Base-by-base conservation (phyloP, 1,284 basidiomycete genomes). In the Chondrostereum purpureum region DNA sequence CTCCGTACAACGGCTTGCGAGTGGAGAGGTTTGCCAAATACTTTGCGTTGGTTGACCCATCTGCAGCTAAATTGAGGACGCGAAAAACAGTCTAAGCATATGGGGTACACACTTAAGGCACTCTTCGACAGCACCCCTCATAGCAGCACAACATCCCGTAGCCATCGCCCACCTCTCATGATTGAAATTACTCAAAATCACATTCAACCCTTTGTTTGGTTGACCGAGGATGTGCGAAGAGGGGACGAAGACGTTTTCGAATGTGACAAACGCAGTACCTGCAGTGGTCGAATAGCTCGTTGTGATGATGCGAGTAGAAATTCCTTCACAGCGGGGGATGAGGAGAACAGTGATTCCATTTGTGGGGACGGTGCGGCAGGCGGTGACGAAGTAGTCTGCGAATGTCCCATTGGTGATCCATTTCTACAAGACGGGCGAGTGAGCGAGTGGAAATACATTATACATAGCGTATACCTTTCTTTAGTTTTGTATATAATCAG, bases 331-430 rank as follows among this genome's bases (percentile, higher is more conserved):
- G n/a, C 84, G 77, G 50, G 82, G 78, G 45, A 92, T 79, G 45
- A 91, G 72, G 54, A 94, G 80, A 49, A 89, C 85, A 14, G 87
- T 84, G 47, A 88, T 21, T 4, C 47, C 76, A 16, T 85, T 84
- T n/a, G n/a, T n/a, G 40, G 83, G 76, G 58, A 77, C 73, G 11
- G 70, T 80, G 51, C 65, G 71, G 54, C 78, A 82, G 1, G 74
- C 78, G 2, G 75, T 74, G n/a, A 75, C 78, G 58, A 87, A 86
- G 63, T 62, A 68, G 40, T 64, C 60, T 12, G 68, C 66, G 49
- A 65, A 77, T 57, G 61, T 69, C 45, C 82, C 86, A 55, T 88
- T 89, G 27, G 88, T 88, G 59, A 91, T 92, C 88, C 88, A 92
- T 67, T 79, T 81, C 66, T 77, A 42, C 2, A 18, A 20, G 19